These are phyloP conservation scores for Saksenaea vasiformis DNA, from an alignment of 371 early-diverging fungal genomes.

Conservation along the genomic window DNA sequence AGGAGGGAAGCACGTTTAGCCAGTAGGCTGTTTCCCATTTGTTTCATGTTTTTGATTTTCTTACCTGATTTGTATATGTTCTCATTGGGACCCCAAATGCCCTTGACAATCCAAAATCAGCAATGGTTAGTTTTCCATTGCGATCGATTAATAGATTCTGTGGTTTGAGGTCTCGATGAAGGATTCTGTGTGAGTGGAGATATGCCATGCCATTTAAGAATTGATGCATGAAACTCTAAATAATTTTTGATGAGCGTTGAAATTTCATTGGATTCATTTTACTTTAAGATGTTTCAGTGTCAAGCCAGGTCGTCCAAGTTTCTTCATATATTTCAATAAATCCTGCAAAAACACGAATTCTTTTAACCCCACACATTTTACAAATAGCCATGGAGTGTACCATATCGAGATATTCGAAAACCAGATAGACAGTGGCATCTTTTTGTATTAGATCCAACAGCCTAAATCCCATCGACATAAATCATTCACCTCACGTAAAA, in stretches of 20 bases:
- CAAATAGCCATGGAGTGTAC: too few species aligned
- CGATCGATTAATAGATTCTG: slow-evolving; percentile 94
- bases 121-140: slow-evolving; percentile 84
- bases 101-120: slow-evolving; percentile 95
- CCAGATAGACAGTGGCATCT: slow-evolving; percentile 90
- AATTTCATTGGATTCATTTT: background rate
- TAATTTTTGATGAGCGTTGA: too few species aligned
- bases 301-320: slow-evolving; percentile 58
- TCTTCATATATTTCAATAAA: slow-evolving; percentile 93
- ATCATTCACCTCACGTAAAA: background rate
- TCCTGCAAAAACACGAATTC: slow-evolving; percentile 60
- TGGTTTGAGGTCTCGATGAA: slow-evolving; percentile 94
- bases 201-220: slow-evolving; percentile 80
- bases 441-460: slow-evolving; percentile 92
- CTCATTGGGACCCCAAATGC: slow-evolving; percentile 89
- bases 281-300: slow-evolving; percentile 73
- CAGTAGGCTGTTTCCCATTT: background rate
- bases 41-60: background rate
- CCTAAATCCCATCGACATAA: slow-evolving; percentile 37
- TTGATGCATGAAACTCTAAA: slow-evolving; percentile 90
- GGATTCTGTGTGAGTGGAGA: slow-evolving; percentile 86
- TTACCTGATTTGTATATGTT: slow-evolving; percentile 92
- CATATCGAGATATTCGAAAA: slow-evolving; percentile 95
- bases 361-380: too few species aligned
- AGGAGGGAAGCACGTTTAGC: background rate